Conservation (phyloP, 306 rosid species). For the Quillaja saponaria region DNA sequence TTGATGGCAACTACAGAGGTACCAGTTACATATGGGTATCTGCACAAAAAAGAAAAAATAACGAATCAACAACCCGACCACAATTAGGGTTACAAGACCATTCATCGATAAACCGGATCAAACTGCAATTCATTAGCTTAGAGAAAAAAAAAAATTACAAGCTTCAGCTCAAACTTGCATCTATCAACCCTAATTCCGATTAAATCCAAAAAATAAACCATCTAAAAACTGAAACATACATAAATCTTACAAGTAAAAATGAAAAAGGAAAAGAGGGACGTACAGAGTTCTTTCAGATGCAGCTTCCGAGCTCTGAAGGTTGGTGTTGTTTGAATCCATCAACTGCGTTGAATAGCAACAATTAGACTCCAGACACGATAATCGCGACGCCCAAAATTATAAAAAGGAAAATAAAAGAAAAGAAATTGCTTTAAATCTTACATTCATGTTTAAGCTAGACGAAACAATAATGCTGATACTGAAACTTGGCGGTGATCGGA, state of each 20-base stretch:
- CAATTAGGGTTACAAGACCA: constrained; percentile 6
- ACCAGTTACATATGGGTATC: constrained; percentile 94
- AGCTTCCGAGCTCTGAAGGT: constrained; percentile 31
- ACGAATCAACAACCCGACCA: no score
- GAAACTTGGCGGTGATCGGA: no score
- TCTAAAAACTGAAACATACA: no score
- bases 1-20: constrained; percentile 88
- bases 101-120: not conserved
- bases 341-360: constrained; percentile 6
- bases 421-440: no score
- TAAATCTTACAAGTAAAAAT: not conserved
- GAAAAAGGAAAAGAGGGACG: constrained; percentile 14
- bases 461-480: no score
- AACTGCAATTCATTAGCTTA: no score
- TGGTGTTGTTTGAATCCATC: constrained; percentile 39
- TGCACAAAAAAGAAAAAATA: constrained; percentile 22
- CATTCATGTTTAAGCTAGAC: no score
- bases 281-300: constrained; percentile 71
- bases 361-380: no score
- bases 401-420: no score
- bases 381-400: no score
- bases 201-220: constrained; percentile 2
- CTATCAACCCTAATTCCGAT: no score
- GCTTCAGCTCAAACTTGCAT: not conserved
- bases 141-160: not conserved